Base-by-base conservation (phyloP, 768 basidiomycete species). In the Gautieria morchelliformis region DNA sequence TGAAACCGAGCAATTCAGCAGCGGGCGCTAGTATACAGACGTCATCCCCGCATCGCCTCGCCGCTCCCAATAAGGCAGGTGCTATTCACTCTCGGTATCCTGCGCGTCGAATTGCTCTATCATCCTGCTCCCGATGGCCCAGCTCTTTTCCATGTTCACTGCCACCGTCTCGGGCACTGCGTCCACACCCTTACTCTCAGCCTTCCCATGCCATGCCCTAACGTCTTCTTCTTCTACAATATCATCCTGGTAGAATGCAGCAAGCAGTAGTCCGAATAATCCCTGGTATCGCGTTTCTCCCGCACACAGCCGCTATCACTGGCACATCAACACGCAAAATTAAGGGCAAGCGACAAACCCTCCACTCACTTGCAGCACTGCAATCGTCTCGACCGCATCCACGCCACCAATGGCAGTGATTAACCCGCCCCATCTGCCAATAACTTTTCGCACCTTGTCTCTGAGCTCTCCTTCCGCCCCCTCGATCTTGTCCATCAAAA, bases 221-320 rank as follows among this genome's bases (percentile, higher is more conserved):
- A 97, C 86, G 61, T 92, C 86, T 52, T 91, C 87, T 64, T 93
- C 93, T 50, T 89, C 89, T 2, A 96, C 84, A 46, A 96, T 80
- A 67, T 99, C 95, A n/a, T 79, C 78, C 66, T 95, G 89, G 69
- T 97, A 99, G 14, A 93, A 74, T 3, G 85, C 85, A 32, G 86
- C 86, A 22, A 98, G 79, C 56, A 95, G 80, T 64, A 89, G 83
- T 4, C 88, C 89, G 69, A 96, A 98, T 58, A 92, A 74, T 17
- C 81, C 75, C 63, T 82, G 69, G 58, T 86, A 83, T 60, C 73
- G 74, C 20, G 81, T 88, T 51, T 66, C 45, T 12, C 42, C 65
- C 51, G 84, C 81, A 58, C 86, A 89, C 66, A 85, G 81, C 48
- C 70, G 75, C 87, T 89, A 45, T 4, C n/a, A 45, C 37, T 51